Percentiles rank a stretch among this genome's conserved stretches.
Evolutionary conservation across 345 rosid species (phyloP).

Genomic region (Anastatica hierochuntica): DNA sequence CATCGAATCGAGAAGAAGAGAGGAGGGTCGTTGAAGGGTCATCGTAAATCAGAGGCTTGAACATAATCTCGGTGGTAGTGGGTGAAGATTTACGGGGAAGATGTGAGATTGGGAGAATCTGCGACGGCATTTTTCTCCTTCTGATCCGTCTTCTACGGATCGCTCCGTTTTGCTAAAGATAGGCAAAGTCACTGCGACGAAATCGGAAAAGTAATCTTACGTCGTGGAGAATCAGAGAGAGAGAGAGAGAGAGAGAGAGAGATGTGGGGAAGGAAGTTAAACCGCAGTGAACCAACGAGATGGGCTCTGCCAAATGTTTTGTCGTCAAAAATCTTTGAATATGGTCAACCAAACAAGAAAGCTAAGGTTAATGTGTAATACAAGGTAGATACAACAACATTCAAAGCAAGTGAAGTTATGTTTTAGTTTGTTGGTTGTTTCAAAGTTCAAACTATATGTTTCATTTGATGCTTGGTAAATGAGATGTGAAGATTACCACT

Average conservation of each 20-base stretch:
- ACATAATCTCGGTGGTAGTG: slow-evolving; percentile 20
- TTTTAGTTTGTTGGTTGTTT: no score
- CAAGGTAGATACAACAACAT: no score
- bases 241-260: no score
- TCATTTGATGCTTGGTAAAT: no score
- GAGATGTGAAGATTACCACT: no score
- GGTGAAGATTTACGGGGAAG: slow-evolving; percentile 24
- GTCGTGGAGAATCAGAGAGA: background rate
- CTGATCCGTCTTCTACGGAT: background rate
- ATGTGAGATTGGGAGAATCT: slow-evolving; percentile 29
- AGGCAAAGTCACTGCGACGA: background rate
- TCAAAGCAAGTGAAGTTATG: no score
- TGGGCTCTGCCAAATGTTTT: background rate
- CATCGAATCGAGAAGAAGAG: slow-evolving; percentile 41
- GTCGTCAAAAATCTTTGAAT: no score
- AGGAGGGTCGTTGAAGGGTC: slow-evolving; percentile 41
- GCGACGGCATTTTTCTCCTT: slow-evolving; percentile 34
- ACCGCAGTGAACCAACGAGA: background rate
- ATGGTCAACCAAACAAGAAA: no score
- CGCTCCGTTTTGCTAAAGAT: slow-evolving; percentile 4
- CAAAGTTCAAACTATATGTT: no score
- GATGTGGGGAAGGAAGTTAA: background rate
- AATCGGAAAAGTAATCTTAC: background rate
- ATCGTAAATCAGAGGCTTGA: slow-evolving; percentile 32
- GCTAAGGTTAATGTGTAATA: no score